Evolutionary conservation across 352 stramenopile genomes (phyloP), one percentile per base, ranked within the genome.

Genomic region (Elongisporangium undulatum): DNA sequence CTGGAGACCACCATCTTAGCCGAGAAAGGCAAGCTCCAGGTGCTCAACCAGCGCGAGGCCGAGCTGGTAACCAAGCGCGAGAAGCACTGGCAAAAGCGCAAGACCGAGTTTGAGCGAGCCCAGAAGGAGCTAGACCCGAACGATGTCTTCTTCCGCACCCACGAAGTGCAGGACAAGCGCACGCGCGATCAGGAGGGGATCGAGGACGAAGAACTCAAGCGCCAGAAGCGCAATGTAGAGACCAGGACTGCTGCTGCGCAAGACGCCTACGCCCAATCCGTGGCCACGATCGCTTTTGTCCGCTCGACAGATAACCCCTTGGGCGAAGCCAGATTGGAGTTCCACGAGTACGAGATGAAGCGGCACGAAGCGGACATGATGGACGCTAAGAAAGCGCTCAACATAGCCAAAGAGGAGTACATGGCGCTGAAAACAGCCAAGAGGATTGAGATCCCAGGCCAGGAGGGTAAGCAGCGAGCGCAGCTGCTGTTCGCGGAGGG

Each of bases 61-160:
- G 76, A 87, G 9, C 9, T 77, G 6, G 41, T 72, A 19, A 57
- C 63, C 0, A 91, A 90, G 53, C 73, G 85, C 0, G 70, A 84
- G 15, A 84, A 79, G 24, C 83, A 81, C 34, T 87, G 79, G 73
- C 64, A 77, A 38, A 87, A 89, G 34, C 76, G 85, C 4, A 50
- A 82, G 16, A 69, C 67, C 3, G 85, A 94, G 4, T 61, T 90
- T 8, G 79, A 91, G 8, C 75, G 82, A 0, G 82, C 82, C 2
- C 82, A 85, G 53, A 81, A 84, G 29, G 82, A 94, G 24, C 59
- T 94, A 2, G 82, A 94, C 53, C 83, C 85, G 10, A 90, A 72
- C 26, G 82, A 90, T 24, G 72, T 89, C n/a, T 94, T 87, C 64
- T 94, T 94, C 34, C 71, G 71, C 1, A 91, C 75, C 7, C 69